Evolutionary conservation across 2,329 filamentous ascomycete species (phyloP), one percentile per base, ranked within the genome.

Genomic region (Claviceps digitariae): DNA sequence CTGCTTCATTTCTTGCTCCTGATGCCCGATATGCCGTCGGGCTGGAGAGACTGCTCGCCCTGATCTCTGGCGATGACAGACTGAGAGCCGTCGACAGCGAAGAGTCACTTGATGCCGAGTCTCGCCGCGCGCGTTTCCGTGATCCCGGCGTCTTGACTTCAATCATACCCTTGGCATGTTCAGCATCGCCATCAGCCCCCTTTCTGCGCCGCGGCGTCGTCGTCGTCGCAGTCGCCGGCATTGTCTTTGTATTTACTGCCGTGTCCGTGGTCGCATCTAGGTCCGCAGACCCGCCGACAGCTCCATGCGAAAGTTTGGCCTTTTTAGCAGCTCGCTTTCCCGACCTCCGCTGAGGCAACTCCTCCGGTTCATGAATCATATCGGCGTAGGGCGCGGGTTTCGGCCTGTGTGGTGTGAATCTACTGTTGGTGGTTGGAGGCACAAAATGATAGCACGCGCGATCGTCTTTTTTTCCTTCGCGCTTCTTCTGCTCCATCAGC

Each of bases 371-470:
- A 23, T 48, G 72, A 55, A 72, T 70, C n/a, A 80, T 67, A 40
- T 71, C 63, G 34, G 61, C 65, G 66, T 78, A 79, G 2, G 76
- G 75, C 41, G 76, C 76, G 54, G 67, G 62, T 63, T 71, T 71
- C 23, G 77, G 70, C 58, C 71, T 69, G 59, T 69, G 72, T 17
- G 72, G 71, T 29, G 69, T 68, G 55, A 69, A 67, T 52, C 64
- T 65, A 58, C 65, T 68, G 61, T 69, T 70, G 36, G 70, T 71
- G n/a, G 71, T 63, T 12, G 72, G 71, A 17, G 74, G 72, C 41
- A 74, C 71, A 64, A 82, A 82, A 65, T 78, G 78, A 57, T 77
- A 70, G 66, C 69, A 71, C 56, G 73, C 71, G 61, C 73, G 68
- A 63, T 77, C 69, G 59, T 75, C 71, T 60, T 72, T 74, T 60